Percentiles rank a stretch among this genome's conserved stretches.
Evolutionary conservation across 2,329 filamentous ascomycete species (phyloP).

Genomic region (Allantophomopsis cytisporea): DNA sequence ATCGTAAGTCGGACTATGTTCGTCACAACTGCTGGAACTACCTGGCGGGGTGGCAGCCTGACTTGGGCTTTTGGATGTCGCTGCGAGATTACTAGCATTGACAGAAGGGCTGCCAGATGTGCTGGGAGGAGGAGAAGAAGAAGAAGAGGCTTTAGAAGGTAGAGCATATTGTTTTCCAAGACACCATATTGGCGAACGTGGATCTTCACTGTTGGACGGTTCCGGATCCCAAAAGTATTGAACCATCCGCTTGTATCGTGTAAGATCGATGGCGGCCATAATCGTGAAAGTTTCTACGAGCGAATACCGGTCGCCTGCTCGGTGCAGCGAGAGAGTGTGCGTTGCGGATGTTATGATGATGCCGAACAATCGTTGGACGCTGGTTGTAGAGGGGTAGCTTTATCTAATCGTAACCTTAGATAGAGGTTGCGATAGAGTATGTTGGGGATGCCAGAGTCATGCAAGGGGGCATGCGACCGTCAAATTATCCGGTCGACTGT

Average conservation of each 20-base stretch:
- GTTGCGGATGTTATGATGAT: neutral
- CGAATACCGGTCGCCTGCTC: neutral
- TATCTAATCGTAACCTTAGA: too few relatives aligned
- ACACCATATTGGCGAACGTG: constrained; percentile 70
- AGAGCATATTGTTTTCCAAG: constrained; percentile 46
- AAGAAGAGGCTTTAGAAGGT: constrained; percentile 1
- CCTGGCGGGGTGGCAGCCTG: constrained; percentile 16
- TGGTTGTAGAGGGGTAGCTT: too few relatives aligned
- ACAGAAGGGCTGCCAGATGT: neutral
- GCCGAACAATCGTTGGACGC: too few relatives aligned
- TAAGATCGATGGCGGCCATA: constrained; percentile 58
- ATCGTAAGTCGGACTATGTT: constrained; percentile 3
- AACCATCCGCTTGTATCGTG: constrained; percentile 69
- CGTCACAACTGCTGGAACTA: constrained; percentile 13
- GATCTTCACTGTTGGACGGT: constrained; percentile 61
- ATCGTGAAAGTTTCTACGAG: neutral
- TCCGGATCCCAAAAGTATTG: constrained; percentile 89
- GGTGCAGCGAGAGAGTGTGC: neutral
- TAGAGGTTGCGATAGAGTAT: too few relatives aligned
- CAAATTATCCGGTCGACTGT: too few relatives aligned
- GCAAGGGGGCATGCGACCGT: too few relatives aligned
- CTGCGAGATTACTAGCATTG: neutral
- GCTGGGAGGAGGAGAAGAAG: constrained; percentile 1
- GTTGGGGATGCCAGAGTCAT: too few relatives aligned
- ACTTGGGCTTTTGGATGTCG: constrained; percentile 1